Conservation (phyloP, 257 asterid species). For the Solanum chaucha region DNA sequence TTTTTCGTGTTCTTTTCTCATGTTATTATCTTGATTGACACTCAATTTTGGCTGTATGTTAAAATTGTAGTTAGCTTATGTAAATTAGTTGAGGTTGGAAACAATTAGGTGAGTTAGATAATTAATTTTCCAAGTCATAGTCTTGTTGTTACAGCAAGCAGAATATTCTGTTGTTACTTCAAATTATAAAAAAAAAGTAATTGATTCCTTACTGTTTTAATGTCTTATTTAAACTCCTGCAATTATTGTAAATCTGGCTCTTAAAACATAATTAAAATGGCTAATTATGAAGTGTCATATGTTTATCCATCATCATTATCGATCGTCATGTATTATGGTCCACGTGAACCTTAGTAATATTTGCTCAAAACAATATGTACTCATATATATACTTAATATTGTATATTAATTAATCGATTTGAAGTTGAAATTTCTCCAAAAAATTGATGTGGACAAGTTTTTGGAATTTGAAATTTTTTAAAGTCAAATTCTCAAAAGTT, state of each 20-base stretch:
- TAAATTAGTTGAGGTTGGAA: not conserved
- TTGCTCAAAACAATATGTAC: not conserved
- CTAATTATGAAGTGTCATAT: not conserved
- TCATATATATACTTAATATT: no score
- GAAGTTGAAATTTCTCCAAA: no score
- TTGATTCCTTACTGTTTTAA: not conserved
- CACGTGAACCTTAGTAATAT: not conserved
- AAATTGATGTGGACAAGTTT: no score
- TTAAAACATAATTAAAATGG: not conserved
- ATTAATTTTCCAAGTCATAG: not conserved
- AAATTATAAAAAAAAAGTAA: no score
- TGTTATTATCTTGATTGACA: not conserved
- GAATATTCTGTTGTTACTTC: not conserved
- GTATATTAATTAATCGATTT: no score
- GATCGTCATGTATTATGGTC: not conserved
- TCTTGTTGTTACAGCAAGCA: not conserved
- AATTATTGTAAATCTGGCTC: not conserved
- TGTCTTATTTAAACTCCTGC: not conserved
- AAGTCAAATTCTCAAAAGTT: no score
- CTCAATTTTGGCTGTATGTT: not conserved
- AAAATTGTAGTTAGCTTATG: slow-evolving; percentile 4
- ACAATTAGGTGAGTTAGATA: not conserved
- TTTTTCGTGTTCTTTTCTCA: no score
- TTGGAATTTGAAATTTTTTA: no score
- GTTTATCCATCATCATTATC: not conserved